Base-by-base conservation (phyloP, 495 filamentous ascomycete species). In the Penicillium flavigenum region DNA sequence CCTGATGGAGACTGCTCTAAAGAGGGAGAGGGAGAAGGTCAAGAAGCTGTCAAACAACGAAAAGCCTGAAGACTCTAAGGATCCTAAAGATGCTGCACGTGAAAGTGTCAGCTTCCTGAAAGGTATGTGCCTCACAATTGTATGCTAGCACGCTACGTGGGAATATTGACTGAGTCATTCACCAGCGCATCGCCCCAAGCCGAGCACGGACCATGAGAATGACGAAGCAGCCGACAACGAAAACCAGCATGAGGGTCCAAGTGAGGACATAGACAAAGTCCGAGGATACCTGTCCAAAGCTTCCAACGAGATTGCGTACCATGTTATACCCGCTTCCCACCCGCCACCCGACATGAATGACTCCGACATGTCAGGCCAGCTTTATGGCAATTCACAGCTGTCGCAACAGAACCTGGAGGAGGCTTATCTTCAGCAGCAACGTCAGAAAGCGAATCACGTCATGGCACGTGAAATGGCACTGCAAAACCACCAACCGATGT, bases 1-100 rank as follows among this genome's bases (percentile, higher is more conserved):
- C 43, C 88, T 98, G 75, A 82, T 98, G 62, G 94, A 98, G 74
- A 83, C 84, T 61, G 93, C 93, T 50, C 77, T 98, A 65, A 92
- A 89, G 75, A 86, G 87, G 63, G 88, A 94, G 66, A 75, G 78
- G 62, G 79, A 81, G 63, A 80, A 77, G 65, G 69, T 70, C 17
- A 76, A 76, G 70, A 78, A 73, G 63, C 61, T 69, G 49, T 67
- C 65, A 50, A 71, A 74, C 56, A 71, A 81, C 31, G 81, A 82
- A 62, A 75, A 77, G 34, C 60, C 79, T 8, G 80, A 80, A 36
- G 77, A 76, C 22, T 52, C 60, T 8, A 67, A 76, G 51, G 66
- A 74, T 32, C 62, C 75, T 16, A 81, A 78, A 67, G 73, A 77
- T 29, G 67, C 74, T 34, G 71, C 76, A 26, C 76, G 74, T 45